phyloP scores from a whole-genome alignment of 108 stramenopile genomes.

The Nannochloropsis oceanica region DNA sequence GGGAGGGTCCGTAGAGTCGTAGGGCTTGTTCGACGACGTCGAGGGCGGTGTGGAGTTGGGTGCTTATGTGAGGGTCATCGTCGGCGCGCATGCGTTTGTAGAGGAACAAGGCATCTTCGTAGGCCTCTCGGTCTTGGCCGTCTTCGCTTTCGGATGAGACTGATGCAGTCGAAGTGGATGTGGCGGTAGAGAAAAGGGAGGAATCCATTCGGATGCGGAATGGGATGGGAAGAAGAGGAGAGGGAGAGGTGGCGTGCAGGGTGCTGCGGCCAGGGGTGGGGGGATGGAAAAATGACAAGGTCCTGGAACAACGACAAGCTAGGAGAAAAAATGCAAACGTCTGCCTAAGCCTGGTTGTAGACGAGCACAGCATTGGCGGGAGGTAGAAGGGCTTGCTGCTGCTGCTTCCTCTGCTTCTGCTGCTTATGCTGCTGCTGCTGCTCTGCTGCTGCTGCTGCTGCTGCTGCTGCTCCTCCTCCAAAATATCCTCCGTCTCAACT shows the following conservation, averaged over 20 bases:
- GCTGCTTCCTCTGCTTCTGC: no score
- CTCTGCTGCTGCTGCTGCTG: no score
- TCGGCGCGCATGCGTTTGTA: neutral
- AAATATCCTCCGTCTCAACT: no score
- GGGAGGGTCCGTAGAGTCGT: conserved; percentile 30
- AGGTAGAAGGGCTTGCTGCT: no score
- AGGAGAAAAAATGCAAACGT: neutral
- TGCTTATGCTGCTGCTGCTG: no score
- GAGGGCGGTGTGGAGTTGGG: neutral
- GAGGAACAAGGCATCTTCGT: neutral
- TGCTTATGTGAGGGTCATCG: neutral
- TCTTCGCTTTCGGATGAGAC: neutral
- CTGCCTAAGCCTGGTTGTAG: neutral
- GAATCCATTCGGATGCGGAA: neutral
- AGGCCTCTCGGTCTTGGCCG: neutral
- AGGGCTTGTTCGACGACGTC: conserved; percentile 18
- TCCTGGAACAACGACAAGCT: neutral
- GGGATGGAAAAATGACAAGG: neutral
- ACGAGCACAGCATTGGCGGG: no score
- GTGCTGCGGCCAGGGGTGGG: no score
- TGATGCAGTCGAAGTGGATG: neutral
- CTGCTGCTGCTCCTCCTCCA: no score
- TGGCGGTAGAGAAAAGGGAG: neutral
- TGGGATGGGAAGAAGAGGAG: no score
- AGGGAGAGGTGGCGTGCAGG: no score